These are phyloP conservation scores for Fusarium xyrophilum DNA, from an alignment of 2,329 filamentous ascomycete species.

Conservation along the genomic window DNA sequence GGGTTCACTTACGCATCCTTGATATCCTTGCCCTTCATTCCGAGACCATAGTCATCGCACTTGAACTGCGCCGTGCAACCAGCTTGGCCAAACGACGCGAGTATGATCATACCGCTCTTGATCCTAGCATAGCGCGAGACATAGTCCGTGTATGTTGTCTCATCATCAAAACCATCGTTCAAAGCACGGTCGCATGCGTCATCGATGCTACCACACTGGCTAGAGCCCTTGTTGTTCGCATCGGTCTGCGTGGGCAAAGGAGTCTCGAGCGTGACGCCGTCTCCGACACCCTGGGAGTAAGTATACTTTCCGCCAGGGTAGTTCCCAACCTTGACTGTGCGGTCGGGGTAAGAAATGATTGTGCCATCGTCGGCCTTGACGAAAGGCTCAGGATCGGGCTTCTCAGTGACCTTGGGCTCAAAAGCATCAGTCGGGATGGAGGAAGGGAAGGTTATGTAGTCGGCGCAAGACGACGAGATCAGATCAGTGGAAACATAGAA, in stretches of 20 bases:
- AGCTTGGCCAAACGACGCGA: slow-evolving; percentile 16
- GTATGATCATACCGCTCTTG: slow-evolving; percentile 2
- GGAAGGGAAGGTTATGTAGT: slow-evolving; percentile 17
- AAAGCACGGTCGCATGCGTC: slow-evolving; percentile 25
- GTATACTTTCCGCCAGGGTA: slow-evolving; percentile 11
- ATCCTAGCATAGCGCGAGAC: slow-evolving; percentile 11
- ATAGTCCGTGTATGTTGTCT: slow-evolving; percentile 14
- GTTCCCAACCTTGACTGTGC: neutral
- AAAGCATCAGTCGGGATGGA: neutral
- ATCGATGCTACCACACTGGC: slow-evolving; percentile 25
- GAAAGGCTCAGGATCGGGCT: neutral
- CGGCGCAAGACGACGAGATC: slow-evolving; percentile 1
- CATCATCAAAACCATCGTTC: slow-evolving; percentile 10
- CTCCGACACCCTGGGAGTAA: slow-evolving; percentile 4
- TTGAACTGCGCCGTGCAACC: slow-evolving; percentile 21
- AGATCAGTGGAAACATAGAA: neutral
- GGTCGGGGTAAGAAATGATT: slow-evolving; percentile 14
- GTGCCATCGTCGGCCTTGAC: slow-evolving; percentile 9
- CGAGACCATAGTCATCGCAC: slow-evolving; percentile 24
- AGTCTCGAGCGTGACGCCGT: neutral
- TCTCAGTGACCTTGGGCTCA: slow-evolving; percentile 3
- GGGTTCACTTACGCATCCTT: slow-evolving; percentile 20
- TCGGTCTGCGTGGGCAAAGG: slow-evolving; percentile 10
- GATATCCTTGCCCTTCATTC: slow-evolving; percentile 28
- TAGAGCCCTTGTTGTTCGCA: slow-evolving; percentile 24